Evolutionary conservation across 2,329 filamentous ascomycete species (phyloP).

Genomic region (Epichloe coenophiala): DNA sequence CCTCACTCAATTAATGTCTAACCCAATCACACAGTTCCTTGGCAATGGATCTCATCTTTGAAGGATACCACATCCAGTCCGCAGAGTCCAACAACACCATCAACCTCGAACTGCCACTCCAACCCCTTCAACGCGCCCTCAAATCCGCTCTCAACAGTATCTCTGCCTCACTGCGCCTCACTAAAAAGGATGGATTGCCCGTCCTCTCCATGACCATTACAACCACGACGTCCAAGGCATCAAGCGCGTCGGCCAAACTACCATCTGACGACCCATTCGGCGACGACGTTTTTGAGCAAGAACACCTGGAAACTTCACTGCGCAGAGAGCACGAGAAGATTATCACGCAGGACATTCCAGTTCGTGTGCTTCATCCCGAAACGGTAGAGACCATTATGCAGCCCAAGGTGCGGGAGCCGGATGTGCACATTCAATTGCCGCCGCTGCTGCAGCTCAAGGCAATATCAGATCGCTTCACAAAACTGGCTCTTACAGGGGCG

Average conservation of each 20-base stretch:
- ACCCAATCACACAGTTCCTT: conserved; percentile 31
- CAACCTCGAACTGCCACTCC: conserved; percentile 89
- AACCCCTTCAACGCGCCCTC: conserved; percentile 77
- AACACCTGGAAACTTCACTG: conserved; percentile 42
- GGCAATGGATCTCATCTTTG: conserved; percentile 72
- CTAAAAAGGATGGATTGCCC: conserved; percentile 80
- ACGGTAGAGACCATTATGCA: conserved; percentile 90
- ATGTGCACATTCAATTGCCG: conserved; percentile 86
- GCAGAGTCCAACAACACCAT: conserved; percentile 75
- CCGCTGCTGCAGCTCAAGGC: conserved; percentile 79
- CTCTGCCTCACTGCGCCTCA: conserved; percentile 77
- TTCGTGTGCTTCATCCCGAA: conserved; percentile 71
- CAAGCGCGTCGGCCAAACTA: conserved; percentile 14
- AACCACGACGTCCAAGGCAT: conserved; percentile 45
- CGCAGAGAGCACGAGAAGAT: conserved; percentile 71
- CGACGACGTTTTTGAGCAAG: conserved; percentile 30
- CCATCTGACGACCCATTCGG: conserved; percentile 25
- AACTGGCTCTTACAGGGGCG: conserved; percentile 49
- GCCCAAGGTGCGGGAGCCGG: conserved; percentile 77
- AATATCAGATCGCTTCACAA: conserved; percentile 91
- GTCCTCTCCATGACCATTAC: conserved; percentile 83
- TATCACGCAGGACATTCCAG: conserved; percentile 92
- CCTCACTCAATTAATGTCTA: not conserved
- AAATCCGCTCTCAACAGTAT: conserved; percentile 73
- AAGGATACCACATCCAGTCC: conserved; percentile 74